Base-by-base conservation (phyloP, 208 protist genomes). In the Spongospora subterranea region DNA sequence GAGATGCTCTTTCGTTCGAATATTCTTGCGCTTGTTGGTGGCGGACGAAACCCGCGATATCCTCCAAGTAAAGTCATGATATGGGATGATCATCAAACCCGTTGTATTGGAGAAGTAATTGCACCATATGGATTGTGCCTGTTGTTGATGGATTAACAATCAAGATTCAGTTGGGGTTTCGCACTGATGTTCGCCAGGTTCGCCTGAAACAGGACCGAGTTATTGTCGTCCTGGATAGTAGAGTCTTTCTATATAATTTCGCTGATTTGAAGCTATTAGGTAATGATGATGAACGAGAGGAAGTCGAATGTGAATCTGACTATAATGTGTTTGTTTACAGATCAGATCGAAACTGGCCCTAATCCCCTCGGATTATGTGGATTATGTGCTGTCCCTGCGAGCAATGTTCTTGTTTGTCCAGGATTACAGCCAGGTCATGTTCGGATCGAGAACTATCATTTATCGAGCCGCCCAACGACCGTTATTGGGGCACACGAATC, bases 1-100 rank as follows among this genome's bases (percentile, higher is more conserved):
- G 97, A 98, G 89, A 98, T 98, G 96, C 94, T 98, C n/a, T 98
- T 97, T 89, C 94, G 96, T 32, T 97, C 95, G 92, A 98, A 98
- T 91, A 97, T 98, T 53, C 65, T 98, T 0, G 97, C 96, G 38
- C 93, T 98, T 29, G 97, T 98, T 39, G 97, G 97, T 88, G 96
- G 96, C 29, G 96, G 96, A 0, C 92, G 91, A 29, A 96, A 96
- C 88, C 96, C 96, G 39, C 94, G 96, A 35, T 98, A 95, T 43
- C 94, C 95, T 45, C 93, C 95, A n/a, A 97, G 96, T 89, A 97
- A 98, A 91, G 95, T 97, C 6, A 97, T 98, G 90, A 96, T 98
- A 17, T 98, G 97, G 97, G 97, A 98, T 82, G 96, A 98, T 91
- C 94, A 96, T 89, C 95, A 96, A 91, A 95, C 94, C 50, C 94